phyloP scores from a whole-genome alignment of 1,284 basidiomycete species.

The Quambalaria eucalypti region DNA sequence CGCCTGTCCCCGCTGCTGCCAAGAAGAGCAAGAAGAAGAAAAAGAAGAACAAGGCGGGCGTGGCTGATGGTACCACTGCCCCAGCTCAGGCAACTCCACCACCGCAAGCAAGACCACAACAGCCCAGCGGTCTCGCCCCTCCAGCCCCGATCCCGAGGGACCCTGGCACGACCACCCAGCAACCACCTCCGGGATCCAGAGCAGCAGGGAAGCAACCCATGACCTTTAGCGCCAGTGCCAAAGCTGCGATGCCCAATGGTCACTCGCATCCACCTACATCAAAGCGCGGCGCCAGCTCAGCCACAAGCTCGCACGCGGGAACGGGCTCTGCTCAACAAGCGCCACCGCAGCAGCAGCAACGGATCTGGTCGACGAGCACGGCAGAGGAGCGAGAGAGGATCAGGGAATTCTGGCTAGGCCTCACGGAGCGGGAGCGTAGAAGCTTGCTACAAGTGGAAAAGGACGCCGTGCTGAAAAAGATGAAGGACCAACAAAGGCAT shows the following conservation, averaged over 20 bases:
- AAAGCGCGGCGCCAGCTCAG: slow-evolving; percentile 50
- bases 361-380: slow-evolving; percentile 62
- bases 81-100: slow-evolving; percentile 19
- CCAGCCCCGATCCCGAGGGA: no score
- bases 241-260: slow-evolving; percentile 29
- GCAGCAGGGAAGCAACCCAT: slow-evolving; percentile 70
- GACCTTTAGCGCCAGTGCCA: slow-evolving; percentile 42
- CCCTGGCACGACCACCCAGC: no score
- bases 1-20: slow-evolving; percentile 6
- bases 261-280: slow-evolving; percentile 46
- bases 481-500: slow-evolving; percentile 98
- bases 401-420: slow-evolving; percentile 89
- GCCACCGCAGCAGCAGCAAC: slow-evolving; percentile 4
- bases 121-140: no score
- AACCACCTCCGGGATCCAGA: slow-evolving; percentile 54
- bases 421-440: slow-evolving; percentile 77
- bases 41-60: slow-evolving; percentile 45
- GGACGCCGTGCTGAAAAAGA: slow-evolving; percentile 89
- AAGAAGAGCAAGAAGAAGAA: slow-evolving; percentile 55
- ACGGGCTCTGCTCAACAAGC: not conserved
- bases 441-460: slow-evolving; percentile 92
- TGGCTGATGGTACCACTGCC: slow-evolving; percentile 21
- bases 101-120: slow-evolving; percentile 15
- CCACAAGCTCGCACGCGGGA: slow-evolving; percentile 3
- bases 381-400: slow-evolving; percentile 87